Base-by-base conservation (phyloP, 768 basidiomycete genomes). In the Pleurotus citrinopileatus region DNA sequence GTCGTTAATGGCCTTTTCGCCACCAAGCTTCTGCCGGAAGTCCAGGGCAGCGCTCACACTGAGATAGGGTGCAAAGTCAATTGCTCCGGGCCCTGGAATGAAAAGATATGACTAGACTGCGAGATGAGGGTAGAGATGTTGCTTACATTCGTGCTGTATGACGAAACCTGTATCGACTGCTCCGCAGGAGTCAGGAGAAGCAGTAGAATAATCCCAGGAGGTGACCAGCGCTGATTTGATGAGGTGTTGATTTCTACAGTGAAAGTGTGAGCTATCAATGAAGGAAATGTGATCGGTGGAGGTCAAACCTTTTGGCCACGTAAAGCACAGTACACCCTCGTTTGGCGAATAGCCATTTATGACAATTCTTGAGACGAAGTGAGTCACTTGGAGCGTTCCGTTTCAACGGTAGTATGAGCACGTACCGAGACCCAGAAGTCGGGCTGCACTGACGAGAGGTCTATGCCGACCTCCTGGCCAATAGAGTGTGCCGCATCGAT, bases 401-500 rank as follows among this genome's bases (percentile, higher is more conserved):
- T 4, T 8, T 32, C 26, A 40, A n/a, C 19, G 19, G 2, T 13
- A 29, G 27, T 28, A 22, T 25, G 28, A 27, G 2, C 29, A 70
- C 83, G 23, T 55, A 87, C 87, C 15, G 86, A 82, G 20, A 86
- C 71, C 84, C 84, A 91, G 64, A 90, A 91, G 66, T 91, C 90
- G 2, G 85, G 84, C 47, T 73, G 70, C 0, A 68, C 68, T 40
- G 73, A 70, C 3, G 71, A 72, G 15, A 92, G 65, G 61, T 90
- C 76, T 54, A 90, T 74, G 52, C 79, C 67, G 4, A 77, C 60
- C 60, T 89, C 82, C 60, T 89, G 88, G 0, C 91, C 91, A 36
- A 93, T 79, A 3, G 82, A 79, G 61, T 93, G 91, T 4, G 91
- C 91, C 1, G 78, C 91, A 60, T 93, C 91, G 5, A 93, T 70